phyloP scores from a whole-genome alignment of 805 yeast species.

The Hanseniaspora mollemarum region DNA sequence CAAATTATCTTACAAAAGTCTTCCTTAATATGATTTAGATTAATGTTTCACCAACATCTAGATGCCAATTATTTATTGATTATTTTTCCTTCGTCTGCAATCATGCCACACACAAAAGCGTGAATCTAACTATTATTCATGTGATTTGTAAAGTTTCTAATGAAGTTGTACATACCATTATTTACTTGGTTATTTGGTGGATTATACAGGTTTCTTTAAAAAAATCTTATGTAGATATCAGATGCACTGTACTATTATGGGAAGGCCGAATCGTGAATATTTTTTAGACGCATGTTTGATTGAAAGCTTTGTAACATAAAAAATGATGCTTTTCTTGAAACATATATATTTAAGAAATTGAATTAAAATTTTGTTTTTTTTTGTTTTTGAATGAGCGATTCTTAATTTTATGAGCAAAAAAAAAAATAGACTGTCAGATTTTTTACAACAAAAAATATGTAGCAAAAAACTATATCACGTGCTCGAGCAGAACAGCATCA shows the following conservation, averaged over 20 bases:
- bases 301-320: neutral
- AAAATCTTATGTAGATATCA: neutral
- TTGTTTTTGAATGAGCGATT: too few relatives aligned
- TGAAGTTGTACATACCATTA: slow-evolving; percentile 9
- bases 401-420: too few relatives aligned
- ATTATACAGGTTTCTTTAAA: neutral
- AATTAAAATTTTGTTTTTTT: neutral
- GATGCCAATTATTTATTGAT: too few relatives aligned
- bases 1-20: too few relatives aligned
- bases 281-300: neutral
- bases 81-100: neutral
- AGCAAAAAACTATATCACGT: too few relatives aligned
- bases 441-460: too few relatives aligned
- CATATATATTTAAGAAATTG: neutral
- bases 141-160: too few relatives aligned
- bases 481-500: too few relatives aligned
- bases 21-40: too few relatives aligned
- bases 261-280: neutral
- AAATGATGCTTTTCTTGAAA: too few relatives aligned
- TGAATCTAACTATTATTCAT: neutral
- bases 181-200: slow-evolving; percentile 14
- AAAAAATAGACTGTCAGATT: too few relatives aligned
- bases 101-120: neutral
- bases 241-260: neutral
- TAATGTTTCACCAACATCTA: too few relatives aligned